phyloP scores from a whole-genome alignment of 768 basidiomycete species.

The Serendipita sp. region DNA sequence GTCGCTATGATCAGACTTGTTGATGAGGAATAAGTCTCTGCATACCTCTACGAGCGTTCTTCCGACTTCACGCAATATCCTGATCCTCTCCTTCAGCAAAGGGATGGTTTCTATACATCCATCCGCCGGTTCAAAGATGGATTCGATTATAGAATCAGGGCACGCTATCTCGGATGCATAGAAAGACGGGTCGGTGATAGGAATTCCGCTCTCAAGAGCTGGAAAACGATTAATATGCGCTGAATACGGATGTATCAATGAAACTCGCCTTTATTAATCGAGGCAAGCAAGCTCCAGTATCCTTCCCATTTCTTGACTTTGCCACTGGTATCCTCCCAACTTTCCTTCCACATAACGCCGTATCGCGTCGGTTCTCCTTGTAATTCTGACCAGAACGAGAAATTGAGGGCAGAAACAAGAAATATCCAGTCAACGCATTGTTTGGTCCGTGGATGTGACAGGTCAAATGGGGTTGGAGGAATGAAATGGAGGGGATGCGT shows the following conservation, averaged over 20 bases:
- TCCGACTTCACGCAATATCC: constrained; percentile 66
- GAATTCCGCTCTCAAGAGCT: constrained; percentile 66
- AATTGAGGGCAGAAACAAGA: constrained; percentile 71
- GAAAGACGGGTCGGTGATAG: constrained; percentile 63
- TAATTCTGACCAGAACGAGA: constrained; percentile 74
- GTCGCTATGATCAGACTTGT: too few relatives aligned
- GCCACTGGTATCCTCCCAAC: constrained; percentile 40
- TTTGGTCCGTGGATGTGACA: constrained; percentile 37
- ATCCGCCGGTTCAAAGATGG: constrained; percentile 48
- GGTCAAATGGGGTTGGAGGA: constrained; percentile 47
- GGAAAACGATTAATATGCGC: constrained; percentile 3
- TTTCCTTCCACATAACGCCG: constrained; percentile 60
- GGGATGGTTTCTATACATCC: constrained; percentile 51
- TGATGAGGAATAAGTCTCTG: neutral
- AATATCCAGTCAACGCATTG: constrained; percentile 72
- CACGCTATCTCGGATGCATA: constrained; percentile 57
- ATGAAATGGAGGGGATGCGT: constrained; percentile 59
- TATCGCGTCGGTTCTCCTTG: constrained; percentile 38
- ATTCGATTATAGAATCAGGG: constrained; percentile 50
- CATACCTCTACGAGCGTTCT: constrained; percentile 51
- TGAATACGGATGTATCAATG: neutral
- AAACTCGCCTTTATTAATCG: constrained; percentile 56
- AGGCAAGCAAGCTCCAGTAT: constrained; percentile 77
- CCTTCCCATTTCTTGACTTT: constrained; percentile 44
- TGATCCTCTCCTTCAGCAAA: constrained; percentile 51